Evolutionary conservation across 331 rosid species (phyloP), one percentile per base, ranked within the genome.

Genomic region (Stylosanthes scabra): DNA sequence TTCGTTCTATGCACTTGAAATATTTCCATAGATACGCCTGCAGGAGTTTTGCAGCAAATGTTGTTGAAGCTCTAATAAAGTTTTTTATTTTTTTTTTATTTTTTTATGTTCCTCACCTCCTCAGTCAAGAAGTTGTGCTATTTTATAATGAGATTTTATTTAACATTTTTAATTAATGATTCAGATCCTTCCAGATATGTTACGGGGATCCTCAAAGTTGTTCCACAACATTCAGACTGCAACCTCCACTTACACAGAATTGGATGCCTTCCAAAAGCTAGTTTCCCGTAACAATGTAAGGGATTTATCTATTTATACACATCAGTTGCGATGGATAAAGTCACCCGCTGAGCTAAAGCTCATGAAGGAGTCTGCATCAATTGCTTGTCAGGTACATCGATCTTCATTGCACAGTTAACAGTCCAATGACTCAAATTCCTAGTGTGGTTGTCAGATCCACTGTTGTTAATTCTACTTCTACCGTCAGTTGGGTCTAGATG

Each of bases 181-280:
- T 60, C 99, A 91, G 99, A 88, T 88, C 83, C 96, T 94, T 83
- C 90, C 99, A 78, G 89, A 80, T 80, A 71, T 94, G 85, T 82
- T 86, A 66, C 82, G 71, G 74, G 74, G 86, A 59, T 84, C 97
- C 61, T 72, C 90, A 29, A 82, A 76, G 66, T 74, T 94, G 88
- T 91, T 90, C 82, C 99, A 90, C 86, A 91, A 90, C 75, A 62
- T 74, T 68, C 87, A 81, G 78, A 90, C 90, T 9, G 99, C 91
- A 74, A 78, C 71, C 46, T 82, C 96, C 39, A 74, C 86, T 14
- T 94, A 94, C 84, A 75, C 50, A 25, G 79, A 81, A 61, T 74
- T 91, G 83, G 97, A 94, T 59, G 84, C 84, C 65, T 90, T 90
- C 81, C 89, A 78, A 80, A 87, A 84, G 74, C 86, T 89, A 14